Evolutionary conservation across 2,329 filamentous ascomycete species (phyloP), one percentile per base, ranked within the genome.

Genomic region (Pseudonectria foliicola): DNA sequence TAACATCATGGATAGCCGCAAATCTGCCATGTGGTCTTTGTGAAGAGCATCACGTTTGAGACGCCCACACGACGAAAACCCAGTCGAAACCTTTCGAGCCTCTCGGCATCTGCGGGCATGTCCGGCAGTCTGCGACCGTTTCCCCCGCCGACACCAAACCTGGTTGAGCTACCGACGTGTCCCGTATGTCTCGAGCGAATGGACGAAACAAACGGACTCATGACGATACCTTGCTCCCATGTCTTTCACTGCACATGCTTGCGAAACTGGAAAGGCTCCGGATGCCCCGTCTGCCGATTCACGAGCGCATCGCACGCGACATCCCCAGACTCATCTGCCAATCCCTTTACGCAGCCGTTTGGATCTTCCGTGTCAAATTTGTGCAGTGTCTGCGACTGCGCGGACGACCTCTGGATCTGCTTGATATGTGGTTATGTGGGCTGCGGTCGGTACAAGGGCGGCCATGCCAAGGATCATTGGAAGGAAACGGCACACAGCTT

Each of bases 181-280:
- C 89, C 92, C 0, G 92, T 98, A 8, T 98, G 92, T 48, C 73
- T 98, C 5, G 92, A 98, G 59, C 82, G 90, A 31, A 98, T 98
- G 92, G 92, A 98, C 53, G 90, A 96, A 57, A 95, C 89, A 1
- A 93, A 88, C 0, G 92, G 92, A 0, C 70, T 98, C 3, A 77
- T 98, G 55, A 98, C 92, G 1, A 96, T 96, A 27, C 81, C 93
- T 21, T 98, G 92, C 56, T 90, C 96, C 53, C 92, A 98, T 53
- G 87, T 96, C 33, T 98, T 98, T 56, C 92, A 98, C 59, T 96
- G 92, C 56, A 89, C 82, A 2, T 98, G 92, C 61, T 70, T 98
- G 1, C 85, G 95, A 54, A 96, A 92, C 56, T 98, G 92, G 92
- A 86, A 85, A 55, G 89, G 90, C 4, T 84, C 81, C 16, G 90